Conservation (phyloP, 2,329 filamentous ascomycete species). For the Colletotrichum higginsianum region DNA sequence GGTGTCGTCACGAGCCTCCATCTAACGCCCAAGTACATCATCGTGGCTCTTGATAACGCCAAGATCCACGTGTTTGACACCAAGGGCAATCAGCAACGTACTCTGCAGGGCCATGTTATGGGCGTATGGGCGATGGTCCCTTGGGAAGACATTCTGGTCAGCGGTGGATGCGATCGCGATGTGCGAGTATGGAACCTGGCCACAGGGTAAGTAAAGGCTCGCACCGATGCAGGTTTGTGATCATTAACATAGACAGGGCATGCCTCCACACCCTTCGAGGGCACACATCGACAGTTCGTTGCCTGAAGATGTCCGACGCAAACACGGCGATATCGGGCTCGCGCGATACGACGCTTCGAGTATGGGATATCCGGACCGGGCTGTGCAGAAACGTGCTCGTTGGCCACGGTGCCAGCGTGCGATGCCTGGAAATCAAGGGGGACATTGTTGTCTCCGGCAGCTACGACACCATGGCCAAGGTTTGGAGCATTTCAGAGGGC, state of each 20-base stretch:
- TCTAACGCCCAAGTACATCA: slow-evolving; percentile 95
- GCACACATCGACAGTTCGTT: slow-evolving; percentile 96
- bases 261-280: slow-evolving; percentile 89
- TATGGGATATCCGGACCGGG: slow-evolving; percentile 94
- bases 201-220: slow-evolving; percentile 79
- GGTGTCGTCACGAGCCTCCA: slow-evolving; percentile 97
- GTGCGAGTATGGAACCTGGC: slow-evolving; percentile 97
- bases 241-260: slow-evolving; percentile 63
- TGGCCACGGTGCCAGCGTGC: slow-evolving; percentile 94
- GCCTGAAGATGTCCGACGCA: slow-evolving; percentile 96
- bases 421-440: slow-evolving; percentile 95
- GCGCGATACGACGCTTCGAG: slow-evolving; percentile 91
- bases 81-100: slow-evolving; percentile 88
- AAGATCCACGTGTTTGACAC: slow-evolving; percentile 99
- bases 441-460: slow-evolving; percentile 98
- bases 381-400: slow-evolving; percentile 92
- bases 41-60: slow-evolving; percentile 96
- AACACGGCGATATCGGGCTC: slow-evolving; percentile 97
- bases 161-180: slow-evolving; percentile 95
- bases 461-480: slow-evolving; percentile 96
- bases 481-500: slow-evolving; percentile 98
- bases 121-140: slow-evolving; percentile 99
- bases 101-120: slow-evolving; percentile 96
- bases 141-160: slow-evolving; percentile 95
- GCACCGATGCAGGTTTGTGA: not conserved